Conservation (phyloP, 257 asterid species). For the Nicotiana otophora region DNA sequence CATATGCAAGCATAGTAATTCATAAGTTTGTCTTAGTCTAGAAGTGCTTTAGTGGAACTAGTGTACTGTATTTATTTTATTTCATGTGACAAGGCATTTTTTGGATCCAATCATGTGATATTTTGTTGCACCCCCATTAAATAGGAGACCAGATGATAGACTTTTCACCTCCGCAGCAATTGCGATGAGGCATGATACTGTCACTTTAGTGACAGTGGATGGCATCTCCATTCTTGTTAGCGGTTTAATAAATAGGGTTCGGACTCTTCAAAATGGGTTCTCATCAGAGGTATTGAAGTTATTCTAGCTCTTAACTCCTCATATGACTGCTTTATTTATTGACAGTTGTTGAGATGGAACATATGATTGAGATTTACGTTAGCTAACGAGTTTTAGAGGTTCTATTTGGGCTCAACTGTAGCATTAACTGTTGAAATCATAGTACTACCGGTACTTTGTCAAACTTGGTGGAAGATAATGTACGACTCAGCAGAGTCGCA, state of each 20-base stretch:
- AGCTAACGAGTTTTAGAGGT: neutral
- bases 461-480: neutral
- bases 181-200: slow-evolving; percentile 46
- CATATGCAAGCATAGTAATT: neutral
- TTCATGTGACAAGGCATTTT: neutral
- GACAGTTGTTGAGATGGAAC: neutral
- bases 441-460: neutral
- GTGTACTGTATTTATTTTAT: neutral
- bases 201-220: slow-evolving; percentile 53
- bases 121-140: neutral
- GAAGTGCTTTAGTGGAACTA: neutral
- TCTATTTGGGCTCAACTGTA: neutral
- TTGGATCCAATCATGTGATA: neutral
- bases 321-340: neutral
- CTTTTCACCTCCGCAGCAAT: slow-evolving; percentile 53
- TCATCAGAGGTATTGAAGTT: slow-evolving; percentile 39
- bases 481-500: neutral
- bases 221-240: slow-evolving; percentile 46
- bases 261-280: slow-evolving; percentile 58
- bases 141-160: slow-evolving; percentile 41
- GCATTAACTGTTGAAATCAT: neutral
- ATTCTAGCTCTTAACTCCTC: neutral
- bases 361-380: neutral
- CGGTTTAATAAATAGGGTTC: slow-evolving; percentile 49
- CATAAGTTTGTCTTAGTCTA: neutral